Evolutionary conservation across 495 filamentous ascomycete genomes (phyloP).

Genomic region (Xylaria castorea): DNA sequence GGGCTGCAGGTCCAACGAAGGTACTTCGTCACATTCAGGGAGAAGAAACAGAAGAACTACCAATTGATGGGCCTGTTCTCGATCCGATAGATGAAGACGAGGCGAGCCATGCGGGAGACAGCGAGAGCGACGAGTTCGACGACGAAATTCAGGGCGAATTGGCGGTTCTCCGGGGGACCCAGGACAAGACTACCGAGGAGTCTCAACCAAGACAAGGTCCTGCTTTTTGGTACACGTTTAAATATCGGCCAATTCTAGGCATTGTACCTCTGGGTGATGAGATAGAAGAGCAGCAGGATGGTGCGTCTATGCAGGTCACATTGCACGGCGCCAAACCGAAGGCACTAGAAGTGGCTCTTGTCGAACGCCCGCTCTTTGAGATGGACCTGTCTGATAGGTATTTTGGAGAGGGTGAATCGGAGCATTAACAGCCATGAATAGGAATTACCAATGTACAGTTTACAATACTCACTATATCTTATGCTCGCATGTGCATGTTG

Average conservation of each 20-base stretch:
- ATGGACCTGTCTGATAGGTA: constrained; percentile 79
- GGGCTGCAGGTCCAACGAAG: constrained; percentile 46
- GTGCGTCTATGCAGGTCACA: constrained; percentile 21
- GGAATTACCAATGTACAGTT: constrained; percentile 1
- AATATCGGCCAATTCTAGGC: constrained; percentile 90
- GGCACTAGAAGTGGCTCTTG: constrained; percentile 77
- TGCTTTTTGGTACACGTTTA: constrained; percentile 81
- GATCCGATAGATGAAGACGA: constrained; percentile 48
- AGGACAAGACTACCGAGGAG: constrained; percentile 32
- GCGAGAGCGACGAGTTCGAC: constrained; percentile 52
- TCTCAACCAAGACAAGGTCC: constrained; percentile 33
- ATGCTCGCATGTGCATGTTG: not conserved
- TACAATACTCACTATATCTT: not conserved
- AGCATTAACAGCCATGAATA: constrained; percentile 28
- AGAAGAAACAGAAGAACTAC: constrained; percentile 38
- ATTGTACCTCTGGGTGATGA: constrained; percentile 70
- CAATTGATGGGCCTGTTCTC: constrained; percentile 29
- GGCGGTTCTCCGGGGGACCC: constrained; percentile 43
- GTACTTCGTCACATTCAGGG: constrained; percentile 37
- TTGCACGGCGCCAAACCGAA: constrained; percentile 39
- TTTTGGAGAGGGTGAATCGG: constrained; percentile 69
- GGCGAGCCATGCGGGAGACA: constrained; percentile 44
- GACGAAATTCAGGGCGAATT: constrained; percentile 47
- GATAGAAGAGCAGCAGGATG: constrained; percentile 38
- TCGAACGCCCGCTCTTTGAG: constrained; percentile 88